These are phyloP conservation scores for Hamigera avellanea DNA, from an alignment of 495 filamentous ascomycete species.

Conservation along the genomic window DNA sequence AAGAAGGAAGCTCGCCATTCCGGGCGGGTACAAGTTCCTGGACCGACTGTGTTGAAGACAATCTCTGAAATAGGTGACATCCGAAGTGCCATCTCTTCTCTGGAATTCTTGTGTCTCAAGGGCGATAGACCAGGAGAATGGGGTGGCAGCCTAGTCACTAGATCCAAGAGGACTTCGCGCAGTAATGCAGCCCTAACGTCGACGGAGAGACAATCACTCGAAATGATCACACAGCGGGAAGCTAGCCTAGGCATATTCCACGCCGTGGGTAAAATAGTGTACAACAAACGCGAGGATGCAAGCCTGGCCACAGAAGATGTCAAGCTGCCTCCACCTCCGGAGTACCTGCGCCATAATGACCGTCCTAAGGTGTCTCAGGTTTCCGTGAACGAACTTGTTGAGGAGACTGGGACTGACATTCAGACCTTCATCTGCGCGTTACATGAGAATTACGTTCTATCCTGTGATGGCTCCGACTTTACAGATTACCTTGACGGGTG, in stretches of 20 bases:
- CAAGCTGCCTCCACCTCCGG: conserved; percentile 41
- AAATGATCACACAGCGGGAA: conserved; percentile 72
- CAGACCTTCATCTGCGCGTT: conserved; percentile 83
- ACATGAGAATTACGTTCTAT: conserved; percentile 87
- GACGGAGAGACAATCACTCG: conserved; percentile 59
- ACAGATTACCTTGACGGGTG: conserved; percentile 62
- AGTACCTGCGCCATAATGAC: conserved; percentile 47
- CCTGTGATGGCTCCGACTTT: conserved; percentile 53
- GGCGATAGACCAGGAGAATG: conserved; percentile 51
- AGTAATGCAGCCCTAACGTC: conserved; percentile 47
- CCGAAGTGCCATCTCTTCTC: conserved; percentile 74
- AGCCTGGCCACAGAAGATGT: conserved; percentile 10
- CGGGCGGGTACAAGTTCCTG: conserved; percentile 52
- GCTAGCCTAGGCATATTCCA: conserved; percentile 87
- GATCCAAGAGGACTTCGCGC: conserved; percentile 44
- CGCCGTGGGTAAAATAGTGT: conserved; percentile 86
- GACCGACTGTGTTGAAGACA: conserved; percentile 57
- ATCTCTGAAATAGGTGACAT: conserved; percentile 82
- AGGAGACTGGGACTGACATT: conserved; percentile 82
- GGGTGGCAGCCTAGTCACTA: conserved; percentile 49
- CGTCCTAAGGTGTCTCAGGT: conserved; percentile 60
- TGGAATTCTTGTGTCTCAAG: conserved; percentile 83
- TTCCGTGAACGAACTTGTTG: conserved; percentile 59
- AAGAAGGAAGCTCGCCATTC: conserved; percentile 68
- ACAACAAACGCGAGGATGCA: conserved; percentile 68